A percentile compares a stretch with the other conserved stretches of the same genome.
Evolutionary conservation across 1,284 basidiomycete genomes (phyloP).

Genomic region (Bjerkandera adusta): DNA sequence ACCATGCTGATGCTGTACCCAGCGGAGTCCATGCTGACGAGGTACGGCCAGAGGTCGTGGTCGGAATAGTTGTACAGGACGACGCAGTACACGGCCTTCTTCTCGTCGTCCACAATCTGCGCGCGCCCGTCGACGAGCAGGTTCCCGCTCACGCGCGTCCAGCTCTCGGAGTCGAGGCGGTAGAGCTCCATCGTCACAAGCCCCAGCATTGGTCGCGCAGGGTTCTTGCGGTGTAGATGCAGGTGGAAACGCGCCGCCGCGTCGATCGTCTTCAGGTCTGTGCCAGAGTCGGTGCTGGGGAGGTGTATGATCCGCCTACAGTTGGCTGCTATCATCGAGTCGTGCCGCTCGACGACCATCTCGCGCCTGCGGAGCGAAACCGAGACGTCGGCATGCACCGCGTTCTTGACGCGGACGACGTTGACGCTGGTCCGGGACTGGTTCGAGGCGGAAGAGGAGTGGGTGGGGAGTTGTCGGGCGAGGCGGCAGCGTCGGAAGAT

Average conservation of each 20-base stretch:
- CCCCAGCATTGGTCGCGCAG: conserved; percentile 34
- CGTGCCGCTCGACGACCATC: conserved; percentile 38
- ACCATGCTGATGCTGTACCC: conserved; percentile 43
- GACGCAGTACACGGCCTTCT: conserved; percentile 35
- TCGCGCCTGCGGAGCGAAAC: conserved; percentile 34
- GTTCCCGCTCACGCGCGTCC: conserved; percentile 33
- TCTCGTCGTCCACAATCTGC: conserved; percentile 32
- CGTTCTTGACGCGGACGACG: conserved; percentile 35
- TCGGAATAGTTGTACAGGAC: conserved; percentile 39
- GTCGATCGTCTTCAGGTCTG: conserved; percentile 35
- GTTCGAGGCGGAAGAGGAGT: conserved; percentile 24
- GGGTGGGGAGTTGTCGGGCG: conserved; percentile 23
- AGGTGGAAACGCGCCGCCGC: conserved; percentile 45
- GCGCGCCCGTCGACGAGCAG: conserved; percentile 37
- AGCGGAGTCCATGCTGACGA: conserved; percentile 45
- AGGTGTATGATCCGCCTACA: conserved; percentile 33
- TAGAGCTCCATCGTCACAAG: conserved; percentile 38
- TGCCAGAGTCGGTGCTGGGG: conserved; percentile 29
- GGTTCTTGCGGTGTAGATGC: conserved; percentile 43
- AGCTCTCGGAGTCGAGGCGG: conserved; percentile 32
- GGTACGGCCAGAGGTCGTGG: conserved; percentile 43
- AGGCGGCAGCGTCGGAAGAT: conserved; percentile 38
- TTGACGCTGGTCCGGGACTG: conserved; percentile 31
- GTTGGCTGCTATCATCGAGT: conserved; percentile 31
- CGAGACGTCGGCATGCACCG: conserved; percentile 39